Conservation (phyloP, 129 eudicot genomes). For the Calendula officinalis region DNA sequence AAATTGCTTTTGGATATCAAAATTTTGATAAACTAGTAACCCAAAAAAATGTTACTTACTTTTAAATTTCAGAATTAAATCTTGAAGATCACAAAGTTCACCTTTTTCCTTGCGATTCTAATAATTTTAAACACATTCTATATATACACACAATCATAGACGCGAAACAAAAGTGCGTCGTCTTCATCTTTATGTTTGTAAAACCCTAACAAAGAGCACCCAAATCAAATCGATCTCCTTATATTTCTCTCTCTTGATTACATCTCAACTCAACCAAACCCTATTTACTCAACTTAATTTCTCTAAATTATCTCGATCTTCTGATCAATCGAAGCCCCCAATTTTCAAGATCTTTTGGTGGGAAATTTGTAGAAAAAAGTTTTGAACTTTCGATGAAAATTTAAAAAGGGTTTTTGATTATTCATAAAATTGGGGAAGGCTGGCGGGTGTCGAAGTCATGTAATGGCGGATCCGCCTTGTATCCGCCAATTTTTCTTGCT, state of each 20-base stretch:
- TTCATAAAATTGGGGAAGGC: constrained; percentile 34
- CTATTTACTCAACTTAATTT: constrained; percentile 2
- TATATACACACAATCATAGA: constrained; percentile 7
- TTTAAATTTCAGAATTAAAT: too few species aligned
- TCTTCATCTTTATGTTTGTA: constrained; percentile 28
- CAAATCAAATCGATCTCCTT: constrained; percentile 25
- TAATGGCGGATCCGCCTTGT: constrained; percentile 83
- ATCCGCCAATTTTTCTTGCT: constrained; percentile 43
- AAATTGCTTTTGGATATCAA: too few species aligned
- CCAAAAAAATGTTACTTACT: too few species aligned
- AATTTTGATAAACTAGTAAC: too few species aligned
- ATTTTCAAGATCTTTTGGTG: constrained; percentile 26
- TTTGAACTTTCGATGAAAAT: constrained; percentile 10
- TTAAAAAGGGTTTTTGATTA: constrained; percentile 25
- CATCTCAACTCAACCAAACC: constrained; percentile 26
- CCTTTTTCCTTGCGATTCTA: background rate
- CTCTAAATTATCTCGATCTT: constrained; percentile 8
- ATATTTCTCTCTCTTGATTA: constrained; percentile 18
- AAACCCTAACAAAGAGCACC: constrained; percentile 45
- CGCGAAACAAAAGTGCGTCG: constrained; percentile 22
- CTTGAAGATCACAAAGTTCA: too few species aligned
- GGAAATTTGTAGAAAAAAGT: constrained; percentile 3
- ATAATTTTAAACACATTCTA: background rate
- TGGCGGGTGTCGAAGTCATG: constrained; percentile 55
- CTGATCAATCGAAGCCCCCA: constrained; percentile 19